phyloP scores from a whole-genome alignment of 805 yeast species.

The Yamadazyma endophytica region DNA sequence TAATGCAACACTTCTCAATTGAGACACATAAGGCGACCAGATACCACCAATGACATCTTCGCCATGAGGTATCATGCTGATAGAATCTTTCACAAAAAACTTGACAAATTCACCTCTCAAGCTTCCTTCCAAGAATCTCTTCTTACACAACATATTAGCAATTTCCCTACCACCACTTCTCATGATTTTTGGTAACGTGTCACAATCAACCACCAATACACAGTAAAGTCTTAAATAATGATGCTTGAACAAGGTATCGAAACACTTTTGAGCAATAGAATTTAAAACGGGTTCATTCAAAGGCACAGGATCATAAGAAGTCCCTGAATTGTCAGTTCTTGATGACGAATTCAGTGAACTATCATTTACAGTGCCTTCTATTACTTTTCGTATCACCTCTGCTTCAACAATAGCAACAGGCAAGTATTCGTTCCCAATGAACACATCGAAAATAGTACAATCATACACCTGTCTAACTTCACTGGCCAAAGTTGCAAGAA shows the following conservation, averaged over 20 bases:
- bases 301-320: slow-evolving; percentile 33
- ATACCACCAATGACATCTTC: slow-evolving; percentile 77
- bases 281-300: slow-evolving; percentile 41
- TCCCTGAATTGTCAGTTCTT: slow-evolving; percentile 12
- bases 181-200: slow-evolving; percentile 77
- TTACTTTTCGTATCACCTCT: slow-evolving; percentile 34
- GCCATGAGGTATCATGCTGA: slow-evolving; percentile 67
- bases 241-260: slow-evolving; percentile 35
- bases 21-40: slow-evolving; percentile 76
- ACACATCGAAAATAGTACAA: slow-evolving; percentile 86
- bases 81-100: slow-evolving; percentile 62
- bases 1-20: slow-evolving; percentile 57
- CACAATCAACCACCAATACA: slow-evolving; percentile 73
- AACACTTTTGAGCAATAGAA: slow-evolving; percentile 41
- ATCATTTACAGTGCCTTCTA: slow-evolving; percentile 22
- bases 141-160: slow-evolving; percentile 83
- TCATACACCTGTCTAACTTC: slow-evolving; percentile 80
- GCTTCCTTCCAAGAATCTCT: slow-evolving; percentile 73
- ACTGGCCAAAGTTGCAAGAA: slow-evolving; percentile 78
- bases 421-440: slow-evolving; percentile 72
- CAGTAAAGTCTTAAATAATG: slow-evolving; percentile 82
- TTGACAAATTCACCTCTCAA: slow-evolving; percentile 77
- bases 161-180: slow-evolving; percentile 86
- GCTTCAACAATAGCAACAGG: slow-evolving; percentile 87
- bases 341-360: slow-evolving; percentile 1